These are phyloP conservation scores for Austroboletus novae-zelandiae DNA, from an alignment of 1,284 basidiomycete species.

Conservation along the genomic window DNA sequence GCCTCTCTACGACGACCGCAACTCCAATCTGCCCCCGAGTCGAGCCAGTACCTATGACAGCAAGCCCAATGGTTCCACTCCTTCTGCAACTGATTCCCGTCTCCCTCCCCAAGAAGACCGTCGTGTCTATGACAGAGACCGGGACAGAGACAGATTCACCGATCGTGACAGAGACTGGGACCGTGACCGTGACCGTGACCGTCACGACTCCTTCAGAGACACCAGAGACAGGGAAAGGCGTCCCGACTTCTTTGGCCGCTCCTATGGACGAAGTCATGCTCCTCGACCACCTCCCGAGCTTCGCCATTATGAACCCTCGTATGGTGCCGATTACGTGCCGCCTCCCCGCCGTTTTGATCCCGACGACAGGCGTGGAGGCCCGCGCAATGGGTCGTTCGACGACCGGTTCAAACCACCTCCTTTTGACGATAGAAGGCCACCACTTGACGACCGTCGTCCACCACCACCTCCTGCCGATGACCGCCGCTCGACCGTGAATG, in stretches of 20 bases:
- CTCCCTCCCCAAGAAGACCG: constrained; percentile 21
- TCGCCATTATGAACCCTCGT: constrained; percentile 43
- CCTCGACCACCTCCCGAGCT: constrained; percentile 42
- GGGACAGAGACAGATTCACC: constrained; percentile 31
- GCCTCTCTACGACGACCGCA: constrained; percentile 16
- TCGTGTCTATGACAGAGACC: constrained; percentile 29
- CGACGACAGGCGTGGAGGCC: constrained; percentile 27
- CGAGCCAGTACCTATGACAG: constrained; percentile 15
- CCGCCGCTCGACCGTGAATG: constrained; percentile 27
- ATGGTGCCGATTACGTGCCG: constrained; percentile 28
- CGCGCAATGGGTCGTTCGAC: constrained; percentile 16
- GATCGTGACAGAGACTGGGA: constrained; percentile 37
- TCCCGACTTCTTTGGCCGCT: constrained; percentile 33
- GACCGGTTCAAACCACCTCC: constrained; percentile 21
- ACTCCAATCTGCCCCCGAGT: constrained; percentile 3
- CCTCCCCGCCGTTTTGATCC: constrained; percentile 35
- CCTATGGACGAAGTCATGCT: constrained; percentile 37
- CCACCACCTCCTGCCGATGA: constrained; percentile 17
- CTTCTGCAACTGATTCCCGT: constrained; percentile 10
- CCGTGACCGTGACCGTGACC: constrained; percentile 28
- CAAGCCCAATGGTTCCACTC: constrained; percentile 6
- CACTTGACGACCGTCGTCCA: constrained; percentile 27
- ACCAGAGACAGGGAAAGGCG: constrained; percentile 36
- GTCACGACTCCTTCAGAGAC: constrained; percentile 18
- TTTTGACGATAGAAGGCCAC: constrained; percentile 25